A percentile compares a stretch with the other conserved stretches of the same genome.
Conservation (phyloP, 176 grass and related monocot species). For the Sorghum bicolor region Sorghum_bicolor_NCBIv3 NC_012879.2:55424001-55424500, state of each 20-base stretch:
- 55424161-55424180: neutral
- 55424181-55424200: neutral
- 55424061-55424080: too few relatives aligned
- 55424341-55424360: conserved; percentile 38
- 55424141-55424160: neutral
- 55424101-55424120: too few relatives aligned
- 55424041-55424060: too few relatives aligned
- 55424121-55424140: too few relatives aligned
- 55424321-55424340: conserved; percentile 35
- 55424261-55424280: neutral
- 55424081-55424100: too few relatives aligned
- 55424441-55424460: neutral
- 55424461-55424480: conserved; percentile 19
- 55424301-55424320: conserved; percentile 28
- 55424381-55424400: conserved; percentile 31
- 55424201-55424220: neutral
- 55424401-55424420: conserved; percentile 66
- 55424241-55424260: neutral
- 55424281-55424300: neutral
- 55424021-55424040: too few relatives aligned
- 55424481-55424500: conserved; percentile 39
- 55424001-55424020: too few relatives aligned
- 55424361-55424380: conserved; percentile 12
- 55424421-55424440: conserved; percentile 40
- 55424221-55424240: neutral